Evolutionary conservation across 352 stramenopile species (phyloP), one percentile per base, ranked within the genome.

Genomic region (Pythium apleroticum): DNA sequence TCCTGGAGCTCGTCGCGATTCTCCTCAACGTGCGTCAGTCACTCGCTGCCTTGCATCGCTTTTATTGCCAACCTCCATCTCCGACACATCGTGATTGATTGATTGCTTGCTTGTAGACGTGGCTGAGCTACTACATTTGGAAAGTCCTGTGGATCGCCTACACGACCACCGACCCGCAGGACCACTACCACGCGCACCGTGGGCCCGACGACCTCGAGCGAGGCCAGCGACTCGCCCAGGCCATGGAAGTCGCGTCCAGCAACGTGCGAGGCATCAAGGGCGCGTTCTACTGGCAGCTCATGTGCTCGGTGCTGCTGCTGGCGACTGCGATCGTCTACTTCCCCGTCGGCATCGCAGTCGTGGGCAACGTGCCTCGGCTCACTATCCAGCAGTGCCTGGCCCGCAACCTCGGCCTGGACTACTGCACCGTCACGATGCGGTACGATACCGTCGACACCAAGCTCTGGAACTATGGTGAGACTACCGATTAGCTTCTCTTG

Each of bases 71-170:
- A n/a, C n/a, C n/a, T n/a, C n/a, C n/a, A 33, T 33, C 30, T 4
- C 30, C 4, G 9, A 33, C 30, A 33, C 30, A 33, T 4, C 30
- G n/a, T 33, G 4, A 33, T 41, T 19, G 20, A 62, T 25, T 4
- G 1, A 22, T 11, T 57, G n/a, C 31, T 45, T 30, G 8, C 45
- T 43, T 2, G 30, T 37, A 81, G 72, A 82, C 75, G 11, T 76
- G 58, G 35, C 37, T 80, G 33, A 82, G 63, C 52, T 77, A 73
- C 57, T 70, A 66, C 39, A 78, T 82, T 31, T 63, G 54, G 43
- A 53, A 61, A 53, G 60, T 67, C 24, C 46, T 69, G 12, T 69
- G 45, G 30, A 52, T 55, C 41, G 37, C 45, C 8, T 53, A 35
- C 60, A 56, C 35, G 15, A 43, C 17, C 3, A 24, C 53, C 25